Evolutionary conservation across 306 rosid species (phyloP).

Genomic region (Abrus pulchellus): DNA sequence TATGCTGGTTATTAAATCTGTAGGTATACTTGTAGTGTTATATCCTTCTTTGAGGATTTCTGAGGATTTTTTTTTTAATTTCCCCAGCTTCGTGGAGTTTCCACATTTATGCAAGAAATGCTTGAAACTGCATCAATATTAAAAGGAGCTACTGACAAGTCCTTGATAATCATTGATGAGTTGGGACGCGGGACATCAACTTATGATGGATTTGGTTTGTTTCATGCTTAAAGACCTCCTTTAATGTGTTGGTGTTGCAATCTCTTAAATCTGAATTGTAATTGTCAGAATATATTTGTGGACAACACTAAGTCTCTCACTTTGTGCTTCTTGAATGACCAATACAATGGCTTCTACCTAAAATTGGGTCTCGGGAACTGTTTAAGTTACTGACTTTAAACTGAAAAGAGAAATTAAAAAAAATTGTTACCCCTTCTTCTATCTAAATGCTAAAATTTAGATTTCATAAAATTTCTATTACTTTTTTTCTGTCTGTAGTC

Average conservation of each 20-base stretch:
- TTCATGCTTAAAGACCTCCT: conserved; percentile 44
- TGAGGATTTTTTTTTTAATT: conserved; percentile 26
- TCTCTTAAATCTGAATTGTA: conserved; percentile 30
- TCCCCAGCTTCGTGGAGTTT: conserved; percentile 93
- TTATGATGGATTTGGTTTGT: conserved; percentile 97
- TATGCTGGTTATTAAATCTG: conserved; percentile 21
- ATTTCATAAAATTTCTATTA: not conserved
- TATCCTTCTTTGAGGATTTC: conserved; percentile 33
- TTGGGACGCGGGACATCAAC: conserved; percentile 99
- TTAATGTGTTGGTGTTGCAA: conserved; percentile 40
- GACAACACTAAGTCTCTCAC: conserved; percentile 22
- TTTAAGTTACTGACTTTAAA: conserved; percentile 12
- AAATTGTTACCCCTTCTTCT: not conserved
- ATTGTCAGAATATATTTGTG: conserved; percentile 36
- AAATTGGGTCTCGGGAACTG: conserved; percentile 31
- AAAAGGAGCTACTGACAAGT: conserved; percentile 93
- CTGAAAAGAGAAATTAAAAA: not conserved
- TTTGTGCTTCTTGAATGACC: conserved; percentile 21
- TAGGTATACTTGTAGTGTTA: conserved; percentile 14
- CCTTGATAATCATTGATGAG: conserved; percentile 95
- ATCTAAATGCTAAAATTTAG: not conserved
- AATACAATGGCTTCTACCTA: conserved; percentile 7
- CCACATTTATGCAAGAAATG: conserved; percentile 99
- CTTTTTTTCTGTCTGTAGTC: not conserved
- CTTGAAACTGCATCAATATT: conserved; percentile 97